Evolutionary conservation across 2,329 filamentous ascomycete species (phyloP).

Genomic region (Alternaria gaisen): DNA sequence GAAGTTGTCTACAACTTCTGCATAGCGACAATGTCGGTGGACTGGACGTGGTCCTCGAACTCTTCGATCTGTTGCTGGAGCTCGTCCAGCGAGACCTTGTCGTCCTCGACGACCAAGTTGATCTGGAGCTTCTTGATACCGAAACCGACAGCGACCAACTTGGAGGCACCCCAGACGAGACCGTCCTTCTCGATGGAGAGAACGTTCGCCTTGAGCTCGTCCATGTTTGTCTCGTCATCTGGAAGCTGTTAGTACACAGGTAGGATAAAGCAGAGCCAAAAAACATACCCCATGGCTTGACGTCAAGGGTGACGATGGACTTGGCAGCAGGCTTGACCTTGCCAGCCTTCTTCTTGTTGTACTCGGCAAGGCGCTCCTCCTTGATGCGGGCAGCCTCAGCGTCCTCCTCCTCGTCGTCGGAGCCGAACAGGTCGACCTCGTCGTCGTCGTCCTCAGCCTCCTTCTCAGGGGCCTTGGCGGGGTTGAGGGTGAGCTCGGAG

Average conservation of each 20-base stretch:
- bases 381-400: constrained; percentile 83
- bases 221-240: constrained; percentile 96
- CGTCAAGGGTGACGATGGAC: constrained; percentile 93
- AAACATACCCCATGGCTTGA: constrained; percentile 97
- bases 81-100: constrained; percentile 88
- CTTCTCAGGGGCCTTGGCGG: constrained; percentile 79
- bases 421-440: constrained; percentile 92
- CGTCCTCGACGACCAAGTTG: constrained; percentile 96
- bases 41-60: constrained; percentile 96
- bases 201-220: constrained; percentile 79
- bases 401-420: constrained; percentile 75
- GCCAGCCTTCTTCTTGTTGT: constrained; percentile 95
- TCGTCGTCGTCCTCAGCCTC: constrained; percentile 68
- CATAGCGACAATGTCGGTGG: constrained; percentile 79
- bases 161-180: constrained; percentile 93
- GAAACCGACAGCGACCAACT: constrained; percentile 90
- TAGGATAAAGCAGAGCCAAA: not conserved
- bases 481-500: constrained; percentile 80
- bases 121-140: constrained; percentile 99
- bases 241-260: constrained; percentile 27
- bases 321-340: constrained; percentile 94
- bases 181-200: constrained; percentile 89
- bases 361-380: constrained; percentile 90
- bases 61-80: constrained; percentile 86
- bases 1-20: constrained; percentile 51